Conservation (phyloP, 2,329 filamentous ascomycete genomes). For the Teratosphaeria viscida region DNA sequence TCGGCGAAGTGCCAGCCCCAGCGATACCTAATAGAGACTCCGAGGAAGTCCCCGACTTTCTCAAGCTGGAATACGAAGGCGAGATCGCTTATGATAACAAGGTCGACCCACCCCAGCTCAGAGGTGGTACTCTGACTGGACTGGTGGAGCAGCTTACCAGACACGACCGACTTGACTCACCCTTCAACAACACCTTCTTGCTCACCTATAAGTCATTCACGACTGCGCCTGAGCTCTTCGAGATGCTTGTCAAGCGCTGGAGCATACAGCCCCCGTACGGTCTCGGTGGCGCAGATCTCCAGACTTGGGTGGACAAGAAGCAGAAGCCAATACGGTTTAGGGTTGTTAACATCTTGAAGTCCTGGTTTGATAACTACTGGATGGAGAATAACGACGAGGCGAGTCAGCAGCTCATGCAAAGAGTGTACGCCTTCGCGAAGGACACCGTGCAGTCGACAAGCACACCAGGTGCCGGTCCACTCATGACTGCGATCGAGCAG, state of each 20-base stretch:
- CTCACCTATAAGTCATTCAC: constrained; percentile 96
- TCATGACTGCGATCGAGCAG: constrained; percentile 83
- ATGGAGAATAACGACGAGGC: constrained; percentile 87
- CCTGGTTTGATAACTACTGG: constrained; percentile 98
- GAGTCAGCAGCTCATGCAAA: constrained; percentile 72
- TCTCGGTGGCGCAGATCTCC: constrained; percentile 63
- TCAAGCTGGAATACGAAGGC: constrained; percentile 76
- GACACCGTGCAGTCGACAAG: constrained; percentile 89
- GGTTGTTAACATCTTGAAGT: constrained; percentile 95
- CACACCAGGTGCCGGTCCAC: constrained; percentile 73
- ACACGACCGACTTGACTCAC: constrained; percentile 89
- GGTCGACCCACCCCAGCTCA: constrained; percentile 61
- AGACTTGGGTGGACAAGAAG: constrained; percentile 84
- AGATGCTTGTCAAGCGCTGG: constrained; percentile 83
- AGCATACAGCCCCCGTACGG: constrained; percentile 84
- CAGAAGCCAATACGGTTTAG: constrained; percentile 93
- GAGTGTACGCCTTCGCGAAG: constrained; percentile 82
- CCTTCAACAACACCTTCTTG: constrained; percentile 95
- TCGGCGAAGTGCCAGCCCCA: constrained; percentile 42
- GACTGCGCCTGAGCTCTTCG: constrained; percentile 78
- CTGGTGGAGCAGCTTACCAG: constrained; percentile 91
- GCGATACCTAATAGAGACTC: constrained; percentile 37
- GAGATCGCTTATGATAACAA: constrained; percentile 88
- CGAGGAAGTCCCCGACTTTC: constrained; percentile 73
- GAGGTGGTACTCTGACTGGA: constrained; percentile 78